Base-by-base conservation (phyloP, 106 monocot species). In the Narthecium ossifragum region DNA sequence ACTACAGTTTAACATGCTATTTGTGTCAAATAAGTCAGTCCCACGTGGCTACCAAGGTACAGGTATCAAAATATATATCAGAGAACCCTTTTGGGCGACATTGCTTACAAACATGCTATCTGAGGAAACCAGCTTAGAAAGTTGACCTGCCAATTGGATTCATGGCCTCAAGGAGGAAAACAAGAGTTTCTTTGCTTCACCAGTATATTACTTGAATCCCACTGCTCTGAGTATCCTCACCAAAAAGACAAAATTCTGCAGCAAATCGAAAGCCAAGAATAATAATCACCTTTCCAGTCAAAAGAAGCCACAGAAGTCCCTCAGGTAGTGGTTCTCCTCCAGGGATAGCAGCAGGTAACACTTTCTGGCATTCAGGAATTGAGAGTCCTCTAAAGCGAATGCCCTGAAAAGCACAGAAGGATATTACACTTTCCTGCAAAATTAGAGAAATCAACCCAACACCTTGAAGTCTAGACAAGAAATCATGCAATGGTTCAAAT, bases 251-350 rank as follows among this genome's bases (percentile, higher is more conserved):
- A 37, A 37, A 6, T 6, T 6, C 11, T 5, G 11, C 36, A 37
- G 11, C 11, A 6, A 37, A 37, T 37, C 36, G 36, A 37, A 37
- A 43, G 18, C 43, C 43, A 43, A 43, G 43, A 17, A 13, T 43
- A 13, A 43, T 36, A 2, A 17, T 70, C 23, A 96, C 96, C 90
- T 90, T 98, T 55, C 96, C 96, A 15, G 96, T 98, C 78, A 90
- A 84, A 66, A 98, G 96, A 66, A 98, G 96, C 96, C 96, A 98
- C 20, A 98, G 72, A 51, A 98, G 86, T 33, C 86, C 96, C 66
- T 98, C 96, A 46, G 96, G 90, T 66, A 98, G 67, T 43, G 96
- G 96, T 51, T 98, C 86, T 5, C 80, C 96, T 27, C 74, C 96
- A 52, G 78, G 66, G 18, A 26, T 32, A 38, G 90, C 96, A 68